phyloP scores from a whole-genome alignment of 2,329 filamentous ascomycete genomes.

The Chaetothyriales sp. region DNA sequence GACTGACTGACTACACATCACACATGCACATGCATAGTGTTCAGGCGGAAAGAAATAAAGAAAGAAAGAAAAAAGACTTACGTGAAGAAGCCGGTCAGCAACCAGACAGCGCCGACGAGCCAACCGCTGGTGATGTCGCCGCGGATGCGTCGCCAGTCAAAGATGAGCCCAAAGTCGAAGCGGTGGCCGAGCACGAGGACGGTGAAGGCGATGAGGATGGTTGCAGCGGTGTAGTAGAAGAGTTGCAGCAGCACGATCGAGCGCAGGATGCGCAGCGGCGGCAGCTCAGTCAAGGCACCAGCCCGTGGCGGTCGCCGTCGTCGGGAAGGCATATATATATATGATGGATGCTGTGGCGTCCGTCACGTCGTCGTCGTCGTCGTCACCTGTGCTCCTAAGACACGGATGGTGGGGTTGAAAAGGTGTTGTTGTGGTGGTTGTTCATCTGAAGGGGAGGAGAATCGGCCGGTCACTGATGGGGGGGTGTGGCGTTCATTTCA shows the following conservation, averaged over 20 bases:
- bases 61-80: conserved; percentile 25
- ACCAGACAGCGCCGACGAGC: conserved; percentile 53
- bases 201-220: conserved; percentile 50
- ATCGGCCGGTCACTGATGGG: too few relatives aligned
- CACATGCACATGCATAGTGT: too few relatives aligned
- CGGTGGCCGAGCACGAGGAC: conserved; percentile 48
- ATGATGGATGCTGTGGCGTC: neutral
- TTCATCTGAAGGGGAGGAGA: too few relatives aligned
- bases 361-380: too few relatives aligned
- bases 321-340: conserved; percentile 35
- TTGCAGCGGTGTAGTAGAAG: conserved; percentile 48
- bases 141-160: conserved; percentile 48
- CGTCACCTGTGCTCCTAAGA: too few relatives aligned
- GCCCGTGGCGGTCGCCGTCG: conserved; percentile 48
- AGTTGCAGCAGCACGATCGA: conserved; percentile 52
- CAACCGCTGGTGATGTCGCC: conserved; percentile 56
- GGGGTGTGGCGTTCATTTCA: too few relatives aligned
- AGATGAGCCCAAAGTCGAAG: conserved; percentile 43
- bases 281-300: conserved; percentile 50
- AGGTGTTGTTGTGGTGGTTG: too few relatives aligned
- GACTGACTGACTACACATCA: conserved; percentile 1
- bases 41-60: too few relatives aligned
- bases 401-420: too few relatives aligned
- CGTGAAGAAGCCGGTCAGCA: conserved; percentile 50
- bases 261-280: conserved; percentile 49